phyloP scores from a whole-genome alignment of 768 basidiomycete genomes.

The Inosperma sp. region DNA sequence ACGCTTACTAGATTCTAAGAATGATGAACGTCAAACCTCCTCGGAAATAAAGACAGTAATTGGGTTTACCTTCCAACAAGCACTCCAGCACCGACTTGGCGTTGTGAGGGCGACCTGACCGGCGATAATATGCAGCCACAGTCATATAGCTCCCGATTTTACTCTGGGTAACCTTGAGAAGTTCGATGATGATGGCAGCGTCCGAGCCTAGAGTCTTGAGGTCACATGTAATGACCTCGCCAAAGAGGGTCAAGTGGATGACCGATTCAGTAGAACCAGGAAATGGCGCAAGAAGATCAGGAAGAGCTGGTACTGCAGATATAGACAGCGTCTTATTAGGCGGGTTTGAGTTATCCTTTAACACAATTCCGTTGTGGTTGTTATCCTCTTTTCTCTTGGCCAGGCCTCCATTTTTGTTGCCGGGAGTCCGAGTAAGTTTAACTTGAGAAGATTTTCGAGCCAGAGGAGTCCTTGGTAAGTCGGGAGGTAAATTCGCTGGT shows the following conservation, averaged over 20 bases:
- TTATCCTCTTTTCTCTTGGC: too few species aligned
- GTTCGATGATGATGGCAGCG: slow-evolving; percentile 40
- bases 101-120: slow-evolving; percentile 40
- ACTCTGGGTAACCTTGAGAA: slow-evolving; percentile 41
- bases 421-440: too few species aligned
- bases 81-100: slow-evolving; percentile 41
- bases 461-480: too few species aligned
- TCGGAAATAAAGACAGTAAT: background rate
- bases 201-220: slow-evolving; percentile 41
- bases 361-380: too few species aligned
- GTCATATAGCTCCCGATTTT: slow-evolving; percentile 55
- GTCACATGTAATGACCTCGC: slow-evolving; percentile 40
- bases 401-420: too few species aligned
- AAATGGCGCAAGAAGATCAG: slow-evolving; percentile 10
- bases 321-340: background rate
- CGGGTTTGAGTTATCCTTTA: too few species aligned
- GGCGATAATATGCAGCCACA: slow-evolving; percentile 50
- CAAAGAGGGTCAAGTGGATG: slow-evolving; percentile 35
- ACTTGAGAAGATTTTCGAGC: too few species aligned
- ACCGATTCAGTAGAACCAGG: slow-evolving; percentile 22
- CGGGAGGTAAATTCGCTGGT: too few species aligned
- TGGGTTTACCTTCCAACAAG: slow-evolving; percentile 43
- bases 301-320: slow-evolving; percentile 5
- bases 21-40: background rate
- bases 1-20: slow-evolving; percentile 38